Conservation (phyloP, 768 basidiomycete genomes). For the Candolleomyces eurysporus region DNA sequence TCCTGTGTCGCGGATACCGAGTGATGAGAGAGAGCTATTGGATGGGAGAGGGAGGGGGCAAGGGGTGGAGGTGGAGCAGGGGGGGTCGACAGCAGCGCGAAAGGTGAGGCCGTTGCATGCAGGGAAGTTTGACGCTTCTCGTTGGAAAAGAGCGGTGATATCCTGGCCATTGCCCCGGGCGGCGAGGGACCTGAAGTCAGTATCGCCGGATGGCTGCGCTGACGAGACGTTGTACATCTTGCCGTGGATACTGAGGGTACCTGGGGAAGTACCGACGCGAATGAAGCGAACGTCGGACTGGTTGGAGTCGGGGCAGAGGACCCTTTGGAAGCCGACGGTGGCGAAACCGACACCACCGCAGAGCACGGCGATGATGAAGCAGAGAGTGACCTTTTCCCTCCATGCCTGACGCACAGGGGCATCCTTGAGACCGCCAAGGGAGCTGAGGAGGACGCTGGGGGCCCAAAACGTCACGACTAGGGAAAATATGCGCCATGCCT, state of each 20-base stretch:
- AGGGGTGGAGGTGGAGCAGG: slow-evolving; percentile 57
- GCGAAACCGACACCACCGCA: slow-evolving; percentile 85
- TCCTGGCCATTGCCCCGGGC: slow-evolving; percentile 70
- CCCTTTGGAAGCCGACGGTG: slow-evolving; percentile 91
- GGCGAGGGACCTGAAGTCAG: slow-evolving; percentile 59
- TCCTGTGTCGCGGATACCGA: slow-evolving; percentile 64
- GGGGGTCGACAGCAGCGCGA: slow-evolving; percentile 68
- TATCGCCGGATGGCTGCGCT: slow-evolving; percentile 45
- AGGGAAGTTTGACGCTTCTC: slow-evolving; percentile 61
- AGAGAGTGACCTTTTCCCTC: slow-evolving; percentile 95
- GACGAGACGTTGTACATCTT: slow-evolving; percentile 69
- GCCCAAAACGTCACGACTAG: slow-evolving; percentile 88
- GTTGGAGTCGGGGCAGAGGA: slow-evolving; percentile 73
- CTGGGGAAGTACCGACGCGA: slow-evolving; percentile 48
- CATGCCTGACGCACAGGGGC: slow-evolving; percentile 82
- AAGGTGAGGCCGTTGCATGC: slow-evolving; percentile 63
- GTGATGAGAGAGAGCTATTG: slow-evolving; percentile 52
- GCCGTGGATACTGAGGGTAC: slow-evolving; percentile 77
- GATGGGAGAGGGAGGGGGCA: slow-evolving; percentile 65
- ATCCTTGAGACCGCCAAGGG: slow-evolving; percentile 80
- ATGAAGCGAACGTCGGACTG: slow-evolving; percentile 45
- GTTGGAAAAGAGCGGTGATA: slow-evolving; percentile 83
- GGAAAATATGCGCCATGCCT: slow-evolving; percentile 82
- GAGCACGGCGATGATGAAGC: slow-evolving; percentile 77
- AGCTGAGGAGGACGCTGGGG: slow-evolving; percentile 69